These are phyloP conservation scores for Malassezia globosa DNA, from an alignment of 1,284 basidiomycete genomes.

Conservation along the genomic window DNA sequence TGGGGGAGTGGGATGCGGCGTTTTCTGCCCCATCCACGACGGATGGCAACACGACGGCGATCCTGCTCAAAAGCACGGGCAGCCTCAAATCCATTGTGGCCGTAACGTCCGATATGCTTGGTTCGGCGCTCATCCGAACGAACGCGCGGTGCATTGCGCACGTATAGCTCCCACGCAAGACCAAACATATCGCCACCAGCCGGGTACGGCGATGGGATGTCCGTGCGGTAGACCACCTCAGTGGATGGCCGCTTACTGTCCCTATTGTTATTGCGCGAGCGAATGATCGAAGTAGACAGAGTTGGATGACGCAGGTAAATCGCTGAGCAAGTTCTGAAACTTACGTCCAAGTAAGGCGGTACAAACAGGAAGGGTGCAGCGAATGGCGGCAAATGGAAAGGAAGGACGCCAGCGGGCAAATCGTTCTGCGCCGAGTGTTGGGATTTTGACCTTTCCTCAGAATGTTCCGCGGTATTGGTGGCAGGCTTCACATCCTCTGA, in stretches of 20 bases:
- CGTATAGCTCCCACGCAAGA: conserved; percentile 45
- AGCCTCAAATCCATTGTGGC: conserved; percentile 27
- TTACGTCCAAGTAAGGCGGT: conserved; percentile 85
- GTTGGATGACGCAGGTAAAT: conserved; percentile 93
- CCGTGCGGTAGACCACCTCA: conserved; percentile 24
- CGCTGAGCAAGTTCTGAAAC: conserved; percentile 79
- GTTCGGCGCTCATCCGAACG: conserved; percentile 33
- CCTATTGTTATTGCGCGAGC: conserved; percentile 51
- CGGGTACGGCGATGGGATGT: conserved; percentile 42
- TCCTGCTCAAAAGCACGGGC: conserved; percentile 33
- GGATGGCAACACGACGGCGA: conserved; percentile 23
- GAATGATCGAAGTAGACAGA: conserved; percentile 57
- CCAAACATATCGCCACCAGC: conserved; percentile 39
- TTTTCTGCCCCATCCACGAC: conserved; percentile 33
- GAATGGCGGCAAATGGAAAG: conserved; percentile 72
- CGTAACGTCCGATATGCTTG: conserved; percentile 30
- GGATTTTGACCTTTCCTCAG: background rate
- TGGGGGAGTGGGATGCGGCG: conserved; percentile 5
- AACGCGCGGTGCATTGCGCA: conserved; percentile 36
- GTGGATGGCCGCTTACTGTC: conserved; percentile 20
- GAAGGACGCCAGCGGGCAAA: conserved; percentile 35
- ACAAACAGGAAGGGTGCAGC: conserved; percentile 87
- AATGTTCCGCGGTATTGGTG: background rate
- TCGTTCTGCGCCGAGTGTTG: conserved; percentile 18
- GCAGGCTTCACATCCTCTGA: background rate